Evolutionary conservation across 768 basidiomycete genomes (phyloP).

Genomic region (Pisolithus albus): DNA sequence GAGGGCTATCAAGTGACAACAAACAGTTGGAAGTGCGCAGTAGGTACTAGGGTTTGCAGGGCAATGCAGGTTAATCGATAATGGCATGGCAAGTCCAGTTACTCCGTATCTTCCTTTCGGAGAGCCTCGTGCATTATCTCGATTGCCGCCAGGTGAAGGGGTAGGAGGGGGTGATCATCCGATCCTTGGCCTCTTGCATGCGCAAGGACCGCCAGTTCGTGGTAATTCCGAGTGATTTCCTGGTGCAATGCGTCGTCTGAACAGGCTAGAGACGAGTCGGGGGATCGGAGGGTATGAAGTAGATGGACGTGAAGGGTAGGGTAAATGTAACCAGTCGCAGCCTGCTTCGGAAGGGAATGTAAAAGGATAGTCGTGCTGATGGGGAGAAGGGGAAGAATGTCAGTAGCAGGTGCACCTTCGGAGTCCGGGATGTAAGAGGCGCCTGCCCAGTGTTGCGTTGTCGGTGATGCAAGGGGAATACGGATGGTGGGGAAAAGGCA

Average conservation of each 20-base stretch:
- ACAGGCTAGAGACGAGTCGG: constrained; percentile 31
- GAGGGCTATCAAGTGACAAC: not conserved
- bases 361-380: constrained; percentile 53
- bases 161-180: constrained; percentile 47
- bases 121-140: constrained; percentile 49
- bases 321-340: constrained; percentile 32
- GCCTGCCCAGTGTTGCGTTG: constrained; percentile 18
- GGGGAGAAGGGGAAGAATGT: constrained; percentile 44
- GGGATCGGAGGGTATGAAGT: constrained; percentile 43
- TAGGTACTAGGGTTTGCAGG: not conserved
- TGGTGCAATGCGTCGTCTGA: constrained; percentile 29
- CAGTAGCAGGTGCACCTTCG: constrained; percentile 13
- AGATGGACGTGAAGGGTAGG: constrained; percentile 57
- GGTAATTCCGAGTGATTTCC: constrained; percentile 63
- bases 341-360: constrained; percentile 39
- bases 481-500: constrained; percentile 38
- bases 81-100: not conserved
- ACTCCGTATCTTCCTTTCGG: constrained; percentile 23
- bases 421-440: constrained; percentile 30
- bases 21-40: not conserved
- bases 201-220: constrained; percentile 63
- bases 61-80: not conserved
- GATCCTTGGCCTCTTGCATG: constrained; percentile 33
- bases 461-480: constrained; percentile 38
- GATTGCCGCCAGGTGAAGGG: constrained; percentile 69